Base-by-base conservation (phyloP, 2,329 filamentous ascomycete species). In the Colletotrichum chrysophilum region DNA sequence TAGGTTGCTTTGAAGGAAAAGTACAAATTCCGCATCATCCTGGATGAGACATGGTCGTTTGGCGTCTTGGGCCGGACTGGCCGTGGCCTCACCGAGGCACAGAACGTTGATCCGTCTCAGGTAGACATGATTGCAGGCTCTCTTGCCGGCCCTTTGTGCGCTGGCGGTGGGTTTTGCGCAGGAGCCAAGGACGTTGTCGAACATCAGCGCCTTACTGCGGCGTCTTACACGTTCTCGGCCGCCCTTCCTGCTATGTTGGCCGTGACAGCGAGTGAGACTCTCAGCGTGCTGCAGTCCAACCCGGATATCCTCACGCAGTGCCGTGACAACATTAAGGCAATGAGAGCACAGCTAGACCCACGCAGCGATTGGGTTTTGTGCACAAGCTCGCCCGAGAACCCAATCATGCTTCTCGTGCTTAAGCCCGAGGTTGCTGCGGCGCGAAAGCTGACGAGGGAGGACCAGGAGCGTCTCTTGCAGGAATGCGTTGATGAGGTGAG, bases 41-140 rank as follows among this genome's bases (percentile, higher is more conserved):
- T 99, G 48, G 97, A 99, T 84, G 97, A 99, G 88, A 98, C 96
- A 2, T 98, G 95, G 94, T 98, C 96, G 1, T 99, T 98, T 83
- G 97, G 96, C 76, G 94, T 98, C 21, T 91, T 99, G 7, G 97
- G 97, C 64, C 91, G 96, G 77, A 98, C 95, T 30, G 97, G 97
- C 24, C 93, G 96, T 68, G 97, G 97, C 75, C 89, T 98, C 52
- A 98, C 97, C 1, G 97, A 99, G 87, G 95, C 96, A 7, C 97
- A 98, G 82, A 98, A 98, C 80, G 96, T 99, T 21, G 97, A 98
- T 83, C 93, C 96, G 1, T 92, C 94, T 12, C 94, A 98, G 82
- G 93, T 99, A 66, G 97, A 99, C 87, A 98, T 99, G 96, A 96
- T 99, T 79, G 91, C 98, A 68, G 97, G 97, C 58, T 98, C 95